These are phyloP conservation scores for Pythium pyrilobum DNA, from an alignment of 352 stramenopile genomes.

Conservation along the genomic window DNA sequence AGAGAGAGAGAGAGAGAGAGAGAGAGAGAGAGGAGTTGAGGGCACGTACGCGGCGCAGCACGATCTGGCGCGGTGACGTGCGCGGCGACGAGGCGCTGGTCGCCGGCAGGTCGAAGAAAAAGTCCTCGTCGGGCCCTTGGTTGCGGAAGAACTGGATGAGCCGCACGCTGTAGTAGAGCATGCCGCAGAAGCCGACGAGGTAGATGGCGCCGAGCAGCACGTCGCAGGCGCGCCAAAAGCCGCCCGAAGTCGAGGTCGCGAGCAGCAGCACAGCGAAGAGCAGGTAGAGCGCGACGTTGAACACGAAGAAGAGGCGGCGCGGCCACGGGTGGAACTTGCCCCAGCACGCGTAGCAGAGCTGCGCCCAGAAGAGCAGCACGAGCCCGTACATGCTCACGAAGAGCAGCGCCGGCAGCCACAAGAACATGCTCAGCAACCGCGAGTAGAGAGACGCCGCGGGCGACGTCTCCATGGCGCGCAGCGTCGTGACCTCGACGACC, in stretches of 20 bases:
- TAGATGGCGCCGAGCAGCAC: slow-evolving; percentile 60
- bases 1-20: not conserved
- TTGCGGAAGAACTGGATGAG: slow-evolving; percentile 79
- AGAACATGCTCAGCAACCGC: slow-evolving; percentile 51
- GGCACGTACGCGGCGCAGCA: slow-evolving; percentile 50
- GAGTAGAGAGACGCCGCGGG: slow-evolving; percentile 40
- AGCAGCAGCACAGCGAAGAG: slow-evolving; percentile 46
- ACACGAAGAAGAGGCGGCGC: slow-evolving; percentile 64
- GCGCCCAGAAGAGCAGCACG: slow-evolving; percentile 80
- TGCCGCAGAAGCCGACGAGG: slow-evolving; percentile 51
- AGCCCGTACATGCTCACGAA: slow-evolving; percentile 83
- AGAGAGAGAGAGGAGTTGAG: not conserved
- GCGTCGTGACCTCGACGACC: slow-evolving; percentile 49
- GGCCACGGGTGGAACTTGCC: slow-evolving; percentile 70
- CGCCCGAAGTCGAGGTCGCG: slow-evolving; percentile 35
- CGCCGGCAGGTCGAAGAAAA: slow-evolving; percentile 74
- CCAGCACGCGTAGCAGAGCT: slow-evolving; percentile 82
- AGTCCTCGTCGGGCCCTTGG: slow-evolving; percentile 68
- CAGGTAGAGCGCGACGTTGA: slow-evolving; percentile 71
- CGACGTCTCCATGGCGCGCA: slow-evolving; percentile 33
- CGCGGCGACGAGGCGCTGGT: slow-evolving; percentile 16
- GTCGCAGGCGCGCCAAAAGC: slow-evolving; percentile 66
- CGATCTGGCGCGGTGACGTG: slow-evolving; percentile 48
- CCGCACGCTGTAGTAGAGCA: slow-evolving; percentile 78
- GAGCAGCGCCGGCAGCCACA: slow-evolving; percentile 76